Percentiles rank a stretch among this genome's conserved stretches.
These are phyloP conservation scores for Tricholoma sp. DNA, from an alignment of 768 basidiomycete genomes.

Conservation along the genomic window DNA sequence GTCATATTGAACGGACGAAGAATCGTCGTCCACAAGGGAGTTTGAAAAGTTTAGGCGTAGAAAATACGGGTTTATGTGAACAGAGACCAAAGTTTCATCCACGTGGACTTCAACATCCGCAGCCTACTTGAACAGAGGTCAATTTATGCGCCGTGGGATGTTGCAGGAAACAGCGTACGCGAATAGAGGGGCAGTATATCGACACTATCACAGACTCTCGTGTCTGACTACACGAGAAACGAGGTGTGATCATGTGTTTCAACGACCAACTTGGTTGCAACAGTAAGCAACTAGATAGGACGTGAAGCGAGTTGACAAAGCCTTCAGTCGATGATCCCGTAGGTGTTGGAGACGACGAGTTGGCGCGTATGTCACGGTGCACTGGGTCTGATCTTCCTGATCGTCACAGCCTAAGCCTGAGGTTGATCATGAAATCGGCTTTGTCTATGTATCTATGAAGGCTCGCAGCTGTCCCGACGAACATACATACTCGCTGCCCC, in stretches of 20 bases:
- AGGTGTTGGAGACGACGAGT: too few relatives aligned
- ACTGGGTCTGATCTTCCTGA: too few relatives aligned
- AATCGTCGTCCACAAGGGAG: slow-evolving; percentile 60
- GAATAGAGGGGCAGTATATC: slow-evolving; percentile 68
- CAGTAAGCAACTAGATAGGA: too few relatives aligned
- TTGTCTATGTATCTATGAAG: background rate
- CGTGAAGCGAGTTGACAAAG: background rate
- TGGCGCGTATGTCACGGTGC: too few relatives aligned
- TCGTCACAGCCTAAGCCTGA: too few relatives aligned
- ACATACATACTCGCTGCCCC: background rate
- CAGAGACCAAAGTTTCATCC: slow-evolving; percentile 60
- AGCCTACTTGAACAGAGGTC: slow-evolving; percentile 48
- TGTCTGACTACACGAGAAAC: slow-evolving; percentile 66
- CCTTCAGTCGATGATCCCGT: background rate
- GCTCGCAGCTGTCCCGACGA: background rate
- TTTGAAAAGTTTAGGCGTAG: slow-evolving; percentile 74
- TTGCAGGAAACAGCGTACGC: slow-evolving; percentile 36
- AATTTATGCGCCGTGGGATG: background rate
- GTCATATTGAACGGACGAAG: slow-evolving; percentile 69
- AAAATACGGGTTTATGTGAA: slow-evolving; percentile 83
- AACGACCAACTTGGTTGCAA: background rate
- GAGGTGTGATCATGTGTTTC: slow-evolving; percentile 65
- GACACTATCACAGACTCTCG: slow-evolving; percentile 47
- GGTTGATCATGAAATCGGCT: too few relatives aligned
- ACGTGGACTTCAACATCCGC: slow-evolving; percentile 77